Evolutionary conservation across 1,284 basidiomycete genomes (phyloP).

Genomic region (Papiliotrema flavescens): DNA sequence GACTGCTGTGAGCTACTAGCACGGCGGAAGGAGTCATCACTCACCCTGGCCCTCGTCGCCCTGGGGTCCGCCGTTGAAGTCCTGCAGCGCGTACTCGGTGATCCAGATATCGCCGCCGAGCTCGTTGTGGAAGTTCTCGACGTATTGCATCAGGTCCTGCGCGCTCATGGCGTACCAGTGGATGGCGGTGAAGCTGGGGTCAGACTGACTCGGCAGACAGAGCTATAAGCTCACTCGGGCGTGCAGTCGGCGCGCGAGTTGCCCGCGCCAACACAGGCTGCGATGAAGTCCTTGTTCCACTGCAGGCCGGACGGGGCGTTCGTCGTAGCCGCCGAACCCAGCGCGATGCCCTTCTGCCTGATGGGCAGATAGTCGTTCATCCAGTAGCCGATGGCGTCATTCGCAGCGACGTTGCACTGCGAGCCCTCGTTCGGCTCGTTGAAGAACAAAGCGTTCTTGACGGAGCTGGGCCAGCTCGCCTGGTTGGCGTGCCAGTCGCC

Average conservation of each 20-base stretch:
- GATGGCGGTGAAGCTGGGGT: constrained; percentile 38
- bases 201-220: background rate
- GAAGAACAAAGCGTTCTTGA: constrained; percentile 58
- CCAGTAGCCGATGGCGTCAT: constrained; percentile 58
- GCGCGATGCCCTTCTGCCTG: constrained; percentile 56
- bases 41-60: constrained; percentile 53
- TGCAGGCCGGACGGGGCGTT: constrained; percentile 57
- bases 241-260: constrained; percentile 28
- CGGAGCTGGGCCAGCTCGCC: constrained; percentile 51
- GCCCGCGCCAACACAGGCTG: constrained; percentile 48
- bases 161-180: constrained; percentile 45
- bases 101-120: constrained; percentile 40
- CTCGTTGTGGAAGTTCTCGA: constrained; percentile 40
- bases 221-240: constrained; percentile 21
- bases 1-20: constrained; percentile 11
- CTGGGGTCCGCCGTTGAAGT: constrained; percentile 62
- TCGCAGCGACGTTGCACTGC: constrained; percentile 62
- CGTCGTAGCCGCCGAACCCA: constrained; percentile 66
- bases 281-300: constrained; percentile 63
- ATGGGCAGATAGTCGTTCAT: constrained; percentile 61
- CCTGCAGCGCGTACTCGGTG: constrained; percentile 53
- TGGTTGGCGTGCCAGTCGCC: constrained; percentile 34
- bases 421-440: constrained; percentile 62
- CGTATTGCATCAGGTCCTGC: constrained; percentile 42
- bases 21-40: background rate